Base-by-base conservation (phyloP, 2,329 filamentous ascomycete genomes). In the Colletotrichum ledebouriae region DNA sequence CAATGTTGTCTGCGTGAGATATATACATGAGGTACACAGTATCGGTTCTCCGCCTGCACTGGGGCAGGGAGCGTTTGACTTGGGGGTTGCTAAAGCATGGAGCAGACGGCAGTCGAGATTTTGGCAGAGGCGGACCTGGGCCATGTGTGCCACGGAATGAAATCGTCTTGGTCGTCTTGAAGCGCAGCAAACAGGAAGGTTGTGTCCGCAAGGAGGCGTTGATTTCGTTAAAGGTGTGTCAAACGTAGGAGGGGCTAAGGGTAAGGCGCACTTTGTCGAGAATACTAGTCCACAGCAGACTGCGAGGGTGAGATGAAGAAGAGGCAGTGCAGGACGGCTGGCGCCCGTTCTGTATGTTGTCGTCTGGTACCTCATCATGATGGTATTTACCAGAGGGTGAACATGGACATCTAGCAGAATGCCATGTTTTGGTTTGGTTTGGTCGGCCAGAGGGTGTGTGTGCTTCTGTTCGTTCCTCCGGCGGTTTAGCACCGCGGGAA, bases 331-430 rank as follows among this genome's bases (percentile, higher is more conserved):
- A 60, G 42, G 22, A 42, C 61, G 66, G 66, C 62, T 69, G 61
- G 49, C 34, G 47, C 49, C 25, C 7, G 61, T 66, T 69, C 61
- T 49, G 61, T 37, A 33, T 46, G 44, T 39, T n/a, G 47, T 11
- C 42, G 56, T 56, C 11, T 12, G 39, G 33, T 25, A 55, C 58
- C 17, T 62, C 44, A 20, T 25, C 44, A 56, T 55, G 52, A 67
- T 67, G 67, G 63, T 34, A 69, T 69, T 69, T 52, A 20, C 63
- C n/a, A 22, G 67, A 20, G 29, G 37, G n/a, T 17, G 37, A 47
- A 53, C 29, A 69, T 69, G 67, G 67, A 52, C 39, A 61, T 67
- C 44, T 69, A 52, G 15, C 11, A 66, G 59, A 69, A 67, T 67
- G 50, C 67, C 67, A 69, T 69, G 50, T 62, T 65, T 53, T 50